A percentile compares a stretch with the other conserved stretches of the same genome.
These are phyloP conservation scores for Fistulinella prunicolor DNA, from an alignment of 768 basidiomycete genomes.

Conservation along the genomic window DNA sequence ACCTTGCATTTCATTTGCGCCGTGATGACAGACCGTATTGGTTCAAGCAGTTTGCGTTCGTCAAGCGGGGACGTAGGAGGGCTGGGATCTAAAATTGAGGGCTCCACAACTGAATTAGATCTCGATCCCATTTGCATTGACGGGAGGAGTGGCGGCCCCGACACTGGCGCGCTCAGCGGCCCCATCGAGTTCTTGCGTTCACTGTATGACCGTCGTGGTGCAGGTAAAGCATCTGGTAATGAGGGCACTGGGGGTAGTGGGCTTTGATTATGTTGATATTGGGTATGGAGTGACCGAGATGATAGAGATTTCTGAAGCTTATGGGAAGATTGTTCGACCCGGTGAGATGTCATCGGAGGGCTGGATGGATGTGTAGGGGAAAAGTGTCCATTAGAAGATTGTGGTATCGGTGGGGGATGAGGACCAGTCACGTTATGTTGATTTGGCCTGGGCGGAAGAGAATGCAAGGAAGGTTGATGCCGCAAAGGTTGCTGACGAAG, in stretches of 20 bases:
- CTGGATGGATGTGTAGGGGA: slow-evolving; percentile 11
- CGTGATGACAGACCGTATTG: slow-evolving; percentile 72
- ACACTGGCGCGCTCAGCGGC: slow-evolving; percentile 37
- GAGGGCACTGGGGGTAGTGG: slow-evolving; percentile 38
- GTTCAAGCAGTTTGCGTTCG: slow-evolving; percentile 54
- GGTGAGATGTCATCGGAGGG: slow-evolving; percentile 27
- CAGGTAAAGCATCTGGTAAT: slow-evolving; percentile 33
- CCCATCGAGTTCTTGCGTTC: slow-evolving; percentile 21
- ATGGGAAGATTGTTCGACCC: slow-evolving; percentile 43
- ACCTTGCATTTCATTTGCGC: slow-evolving; percentile 98
- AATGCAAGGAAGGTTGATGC: slow-evolving; percentile 15
- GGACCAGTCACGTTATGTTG: slow-evolving; percentile 13
- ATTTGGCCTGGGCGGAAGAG: slow-evolving; percentile 10
- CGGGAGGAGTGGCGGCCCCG: slow-evolving; percentile 52
- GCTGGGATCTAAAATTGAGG: slow-evolving; percentile 65
- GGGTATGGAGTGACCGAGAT: slow-evolving; percentile 54
- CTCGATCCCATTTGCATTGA: slow-evolving; percentile 57
- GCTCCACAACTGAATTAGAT: slow-evolving; percentile 47
- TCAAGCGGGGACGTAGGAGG: slow-evolving; percentile 81
- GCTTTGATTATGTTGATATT: slow-evolving; percentile 42
- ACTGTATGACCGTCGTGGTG: slow-evolving; percentile 25
- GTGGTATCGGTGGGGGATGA: slow-evolving; percentile 16
- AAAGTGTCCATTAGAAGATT: slow-evolving; percentile 9
- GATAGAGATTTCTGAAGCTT: slow-evolving; percentile 53
- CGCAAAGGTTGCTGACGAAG: slow-evolving; percentile 28